Evolutionary conservation across 495 filamentous ascomycete genomes (phyloP), one percentile per base, ranked within the genome.

Genomic region (Neurospora discreta): DNA sequence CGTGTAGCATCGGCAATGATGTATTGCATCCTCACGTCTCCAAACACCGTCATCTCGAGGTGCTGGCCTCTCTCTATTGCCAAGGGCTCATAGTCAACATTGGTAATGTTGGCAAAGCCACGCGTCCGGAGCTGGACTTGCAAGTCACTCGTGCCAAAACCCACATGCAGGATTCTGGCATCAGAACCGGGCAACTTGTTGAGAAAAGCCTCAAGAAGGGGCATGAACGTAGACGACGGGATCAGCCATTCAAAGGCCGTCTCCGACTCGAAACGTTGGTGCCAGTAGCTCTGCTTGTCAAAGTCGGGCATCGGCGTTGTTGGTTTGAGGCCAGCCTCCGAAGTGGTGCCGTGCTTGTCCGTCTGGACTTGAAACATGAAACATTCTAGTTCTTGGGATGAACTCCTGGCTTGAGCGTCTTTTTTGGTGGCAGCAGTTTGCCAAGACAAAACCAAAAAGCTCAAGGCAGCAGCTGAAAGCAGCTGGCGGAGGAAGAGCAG

Each of bases 251-350:
- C 82, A 69, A 82, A 84, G 11, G 78, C 74, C 2, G 68, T 73
- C 71, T 84, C 82, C 26, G 74, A 75, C 6, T 43, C 46, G 72
- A 84, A 84, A 23, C 82, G 78, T 5, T 74, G 30, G 36, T 77
- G 81, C 82, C 81, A 84, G 68, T 84, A 84, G 40, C 74, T 78
- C 68, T 80, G 81, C 30, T 82, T 79, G 39, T 83, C 81, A 73
- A 80, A 82, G 67, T 81, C 77, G n/a, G 72, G 26, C 15, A 60
- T 60, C 33, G 23, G 26, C 15, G 52, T 2, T 60, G 52, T 18
- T 33, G 7, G 8, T 60, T 16, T 13, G 44, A 52, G 23, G 44
- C 44, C 44, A 23, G n/a, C 44, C 11, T 60, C 13, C 23, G 15
- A 30, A 60, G 6, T 26, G 52, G 52, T 30, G 13, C 10, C 15